A percentile compares a stretch with the other conserved stretches of the same genome.
Conservation (phyloP, 192 early-diverging fungal genomes). For the Obelidium mucronatum region DNA sequence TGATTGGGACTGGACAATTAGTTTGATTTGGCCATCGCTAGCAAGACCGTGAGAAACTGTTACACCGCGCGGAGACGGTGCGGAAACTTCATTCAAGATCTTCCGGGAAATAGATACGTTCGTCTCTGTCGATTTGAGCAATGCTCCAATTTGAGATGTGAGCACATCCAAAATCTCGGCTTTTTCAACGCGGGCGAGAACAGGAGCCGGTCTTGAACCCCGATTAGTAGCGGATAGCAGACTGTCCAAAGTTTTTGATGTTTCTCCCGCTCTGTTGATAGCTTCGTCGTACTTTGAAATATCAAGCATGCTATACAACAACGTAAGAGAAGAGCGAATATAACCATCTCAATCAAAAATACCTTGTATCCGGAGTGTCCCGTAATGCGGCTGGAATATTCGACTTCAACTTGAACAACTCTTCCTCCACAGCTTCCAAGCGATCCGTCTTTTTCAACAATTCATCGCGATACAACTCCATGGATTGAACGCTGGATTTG, state of each 20-base stretch:
- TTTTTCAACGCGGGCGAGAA: constrained; percentile 9
- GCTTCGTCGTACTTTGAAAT: constrained; percentile 36
- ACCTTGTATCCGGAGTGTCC: constrained; percentile 37
- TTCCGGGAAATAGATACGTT: constrained; percentile 36
- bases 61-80: neutral
- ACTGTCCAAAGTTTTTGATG: constrained; percentile 35
- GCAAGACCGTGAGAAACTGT: neutral
- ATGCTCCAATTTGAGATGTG: constrained; percentile 26
- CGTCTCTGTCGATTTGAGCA: constrained; percentile 31
- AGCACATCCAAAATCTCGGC: constrained; percentile 27
- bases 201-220: neutral
- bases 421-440: constrained; percentile 33
- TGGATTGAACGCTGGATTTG: constrained; percentile 37
- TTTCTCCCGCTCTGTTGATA: constrained; percentile 28
- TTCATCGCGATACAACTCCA: constrained; percentile 48
- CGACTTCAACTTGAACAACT: constrained; percentile 27
- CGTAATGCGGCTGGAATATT: neutral
- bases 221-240: constrained; percentile 16
- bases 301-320: constrained; percentile 37
- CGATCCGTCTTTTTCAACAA: constrained; percentile 33
- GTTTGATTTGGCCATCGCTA: constrained; percentile 28
- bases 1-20: constrained; percentile 33
- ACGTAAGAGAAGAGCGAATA: no score
- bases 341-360: no score
- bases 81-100: constrained; percentile 36